These are phyloP conservation scores for Vinca minor DNA, from an alignment of 257 asterid species.

Conservation along the genomic window DNA sequence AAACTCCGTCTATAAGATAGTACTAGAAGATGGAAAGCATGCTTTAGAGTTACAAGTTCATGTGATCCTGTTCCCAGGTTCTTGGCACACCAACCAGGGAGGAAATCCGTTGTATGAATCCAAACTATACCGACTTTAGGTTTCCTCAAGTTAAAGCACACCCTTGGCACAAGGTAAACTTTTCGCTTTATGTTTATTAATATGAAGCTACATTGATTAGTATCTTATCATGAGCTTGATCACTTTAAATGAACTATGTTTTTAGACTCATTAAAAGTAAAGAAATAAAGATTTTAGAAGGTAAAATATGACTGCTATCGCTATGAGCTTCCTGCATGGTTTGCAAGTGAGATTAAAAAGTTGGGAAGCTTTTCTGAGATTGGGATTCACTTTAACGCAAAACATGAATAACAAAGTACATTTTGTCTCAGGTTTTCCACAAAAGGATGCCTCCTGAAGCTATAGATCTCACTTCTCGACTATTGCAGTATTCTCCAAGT, in stretches of 20 bases:
- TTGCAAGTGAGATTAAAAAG: background rate
- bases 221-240: background rate
- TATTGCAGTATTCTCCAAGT: constrained; percentile 90
- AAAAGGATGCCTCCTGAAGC: constrained; percentile 98
- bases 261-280: background rate
- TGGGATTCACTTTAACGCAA: background rate
- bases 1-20: constrained; percentile 9
- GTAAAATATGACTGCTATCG: background rate
- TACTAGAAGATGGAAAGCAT: constrained; percentile 9
- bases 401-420: background rate
- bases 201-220: constrained; percentile 1
- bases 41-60: constrained; percentile 12
- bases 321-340: too few relatives aligned
- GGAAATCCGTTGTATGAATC: constrained; percentile 96
- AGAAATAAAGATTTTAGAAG: background rate
- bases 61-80: constrained; percentile 43
- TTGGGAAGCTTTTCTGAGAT: background rate
- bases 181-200: constrained; percentile 3
- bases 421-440: constrained; percentile 60
- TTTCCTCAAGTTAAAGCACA: constrained; percentile 93
- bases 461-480: constrained; percentile 87
- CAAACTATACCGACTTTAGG: constrained; percentile 78
- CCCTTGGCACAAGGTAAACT: constrained; percentile 90
- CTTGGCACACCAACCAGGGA: constrained; percentile 96
- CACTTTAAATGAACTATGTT: background rate